phyloP scores from a whole-genome alignment of 1,284 basidiomycete genomes.

The Moesziomyces globuligerus region DNA sequence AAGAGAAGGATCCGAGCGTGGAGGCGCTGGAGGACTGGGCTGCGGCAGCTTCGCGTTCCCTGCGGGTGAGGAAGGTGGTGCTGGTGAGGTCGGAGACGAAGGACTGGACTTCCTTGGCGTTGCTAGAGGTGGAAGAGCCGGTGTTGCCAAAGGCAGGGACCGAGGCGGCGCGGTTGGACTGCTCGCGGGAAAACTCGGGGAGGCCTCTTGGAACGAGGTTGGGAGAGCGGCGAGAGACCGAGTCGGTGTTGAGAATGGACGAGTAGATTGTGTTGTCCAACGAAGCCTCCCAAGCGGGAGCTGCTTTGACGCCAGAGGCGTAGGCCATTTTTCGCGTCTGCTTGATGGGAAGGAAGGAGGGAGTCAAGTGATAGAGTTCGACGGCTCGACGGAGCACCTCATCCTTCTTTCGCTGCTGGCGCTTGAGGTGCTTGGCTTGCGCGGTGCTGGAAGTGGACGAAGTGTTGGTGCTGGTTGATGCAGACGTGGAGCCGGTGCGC shows the following conservation, averaged over 20 bases:
- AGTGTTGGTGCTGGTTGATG: constrained; percentile 28
- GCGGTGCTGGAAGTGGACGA: constrained; percentile 21
- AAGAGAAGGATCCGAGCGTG: background rate
- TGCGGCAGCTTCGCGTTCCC: constrained; percentile 42
- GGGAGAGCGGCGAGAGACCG: constrained; percentile 29
- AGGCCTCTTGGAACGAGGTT: constrained; percentile 38
- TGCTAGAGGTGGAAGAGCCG: constrained; percentile 19
- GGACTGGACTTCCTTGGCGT: constrained; percentile 17
- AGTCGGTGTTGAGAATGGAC: constrained; percentile 45
- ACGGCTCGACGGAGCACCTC: constrained; percentile 57
- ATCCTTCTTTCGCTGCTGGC: constrained; percentile 41
- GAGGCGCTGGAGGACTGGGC: constrained; percentile 12
- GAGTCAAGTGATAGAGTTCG: constrained; percentile 63
- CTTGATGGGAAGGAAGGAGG: constrained; percentile 60
- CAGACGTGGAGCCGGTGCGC: constrained; percentile 15
- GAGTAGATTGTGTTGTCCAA: constrained; percentile 45
- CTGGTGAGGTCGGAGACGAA: constrained; percentile 46
- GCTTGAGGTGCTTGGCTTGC: constrained; percentile 19
- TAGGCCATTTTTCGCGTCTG: no score
- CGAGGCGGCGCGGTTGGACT: constrained; percentile 33
- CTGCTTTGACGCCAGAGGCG: no score
- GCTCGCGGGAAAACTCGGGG: constrained; percentile 34
- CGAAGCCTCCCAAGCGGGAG: constrained; percentile 28
- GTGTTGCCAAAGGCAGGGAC: constrained; percentile 41
- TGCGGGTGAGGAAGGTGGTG: constrained; percentile 40